phyloP scores from a whole-genome alignment of 176 grass and related monocot genomes.

The Carex cristatella region DNA sequence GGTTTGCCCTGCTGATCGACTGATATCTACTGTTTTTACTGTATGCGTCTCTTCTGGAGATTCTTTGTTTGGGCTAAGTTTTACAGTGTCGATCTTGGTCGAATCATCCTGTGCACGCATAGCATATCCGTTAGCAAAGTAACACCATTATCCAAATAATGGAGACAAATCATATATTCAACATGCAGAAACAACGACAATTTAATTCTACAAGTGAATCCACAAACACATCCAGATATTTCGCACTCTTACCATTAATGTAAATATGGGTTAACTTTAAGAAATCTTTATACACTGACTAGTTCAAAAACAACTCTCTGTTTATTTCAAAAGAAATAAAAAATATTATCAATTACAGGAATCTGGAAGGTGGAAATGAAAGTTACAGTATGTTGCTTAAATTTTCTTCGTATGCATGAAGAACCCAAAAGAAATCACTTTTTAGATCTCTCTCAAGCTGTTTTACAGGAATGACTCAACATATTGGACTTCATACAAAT shows the following conservation, averaged over 20 bases:
- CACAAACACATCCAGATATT: too few relatives aligned
- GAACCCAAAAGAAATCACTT: neutral
- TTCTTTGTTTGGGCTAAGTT: neutral
- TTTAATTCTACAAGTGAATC: too few relatives aligned
- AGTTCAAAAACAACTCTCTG: neutral
- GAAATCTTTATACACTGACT: neutral
- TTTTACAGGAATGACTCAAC: too few relatives aligned
- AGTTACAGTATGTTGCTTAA: neutral
- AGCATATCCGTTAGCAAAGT: neutral
- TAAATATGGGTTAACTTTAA: too few relatives aligned
- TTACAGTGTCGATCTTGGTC: neutral
- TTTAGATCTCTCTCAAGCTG: neutral
- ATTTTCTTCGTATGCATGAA: neutral
- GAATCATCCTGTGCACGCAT: neutral
- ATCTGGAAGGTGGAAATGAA: neutral
- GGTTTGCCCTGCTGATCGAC: neutral
- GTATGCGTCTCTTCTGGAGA: neutral
- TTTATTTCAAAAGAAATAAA: too few relatives aligned
- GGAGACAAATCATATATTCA: too few relatives aligned
- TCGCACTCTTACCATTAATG: too few relatives aligned
- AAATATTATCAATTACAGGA: neutral
- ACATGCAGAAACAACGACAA: too few relatives aligned
- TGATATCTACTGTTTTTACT: conserved; percentile 7
- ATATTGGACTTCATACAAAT: too few relatives aligned
- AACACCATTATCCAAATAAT: neutral